A percentile compares a stretch with the other conserved stretches of the same genome.
Conservation (phyloP, 768 basidiomycete species). For the Cyathus striatus region DNA sequence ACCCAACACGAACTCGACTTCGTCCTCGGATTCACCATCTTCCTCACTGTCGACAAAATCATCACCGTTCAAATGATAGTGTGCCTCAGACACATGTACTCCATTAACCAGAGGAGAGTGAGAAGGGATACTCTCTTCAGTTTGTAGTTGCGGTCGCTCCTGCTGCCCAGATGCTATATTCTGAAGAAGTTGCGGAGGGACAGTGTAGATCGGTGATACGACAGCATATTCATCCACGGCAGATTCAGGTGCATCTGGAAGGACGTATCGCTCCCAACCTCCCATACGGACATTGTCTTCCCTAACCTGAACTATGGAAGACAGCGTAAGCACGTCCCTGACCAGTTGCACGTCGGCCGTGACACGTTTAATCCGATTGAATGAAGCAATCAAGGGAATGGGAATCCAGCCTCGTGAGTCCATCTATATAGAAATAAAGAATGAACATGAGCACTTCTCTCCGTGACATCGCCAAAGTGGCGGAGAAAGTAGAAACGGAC, state of each 20-base stretch:
- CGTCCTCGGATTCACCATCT: conserved; percentile 69
- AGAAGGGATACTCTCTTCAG: not conserved
- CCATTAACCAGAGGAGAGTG: no score
- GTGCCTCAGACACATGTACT: not conserved
- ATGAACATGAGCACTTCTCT: no score
- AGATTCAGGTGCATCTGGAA: conserved; percentile 70
- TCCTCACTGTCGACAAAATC: conserved; percentile 35
- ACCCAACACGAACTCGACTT: conserved; percentile 70
- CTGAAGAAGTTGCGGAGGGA: not conserved
- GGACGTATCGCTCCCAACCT: conserved; percentile 57
- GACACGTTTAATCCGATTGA: conserved; percentile 74
- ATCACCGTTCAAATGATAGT: conserved; percentile 14
- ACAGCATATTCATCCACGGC: no score
- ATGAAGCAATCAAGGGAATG: conserved; percentile 76
- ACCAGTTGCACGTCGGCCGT: conserved; percentile 59
- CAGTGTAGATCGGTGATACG: not conserved
- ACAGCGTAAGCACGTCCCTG: conserved; percentile 62
- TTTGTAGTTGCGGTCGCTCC: not conserved
- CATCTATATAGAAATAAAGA: conserved; percentile 75
- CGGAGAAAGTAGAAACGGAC: conserved; percentile 36
- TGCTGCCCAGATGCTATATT: not conserved
- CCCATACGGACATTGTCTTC: conserved; percentile 65
- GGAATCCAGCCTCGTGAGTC: conserved; percentile 85
- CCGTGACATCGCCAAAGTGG: not conserved
- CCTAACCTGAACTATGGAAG: conserved; percentile 65